Conservation (phyloP, 73 alveolate genomes). For the Paraurostyla sp. region DNA sequence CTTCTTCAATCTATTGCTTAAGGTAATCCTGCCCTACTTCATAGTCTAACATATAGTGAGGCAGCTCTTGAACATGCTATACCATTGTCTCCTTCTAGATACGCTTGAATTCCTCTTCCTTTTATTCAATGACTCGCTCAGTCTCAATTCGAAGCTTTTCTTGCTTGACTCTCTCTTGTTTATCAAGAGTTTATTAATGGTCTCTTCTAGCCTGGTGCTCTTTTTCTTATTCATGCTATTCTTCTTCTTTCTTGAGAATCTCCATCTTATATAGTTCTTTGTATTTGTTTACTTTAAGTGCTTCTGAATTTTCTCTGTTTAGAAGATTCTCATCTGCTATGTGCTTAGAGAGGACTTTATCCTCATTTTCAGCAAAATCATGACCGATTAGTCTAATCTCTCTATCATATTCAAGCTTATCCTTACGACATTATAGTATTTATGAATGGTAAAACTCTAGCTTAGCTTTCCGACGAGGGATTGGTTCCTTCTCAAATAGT, state of each 20-base stretch:
- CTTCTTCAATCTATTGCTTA: constrained; percentile 6
- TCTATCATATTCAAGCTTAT: constrained; percentile 28
- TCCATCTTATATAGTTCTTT: constrained; percentile 49
- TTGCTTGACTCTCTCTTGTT: neutral
- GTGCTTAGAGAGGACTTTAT: neutral
- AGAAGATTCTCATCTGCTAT: constrained; percentile 8
- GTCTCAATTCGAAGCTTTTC: constrained; percentile 23
- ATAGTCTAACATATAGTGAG: neutral
- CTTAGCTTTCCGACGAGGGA: neutral
- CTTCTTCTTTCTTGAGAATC: constrained; percentile 10
- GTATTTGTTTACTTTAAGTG: neutral
- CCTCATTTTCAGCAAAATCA: neutral
- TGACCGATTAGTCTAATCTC: constrained; percentile 10
- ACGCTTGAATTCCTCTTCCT: constrained; percentile 5
- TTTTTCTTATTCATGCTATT: neutral
- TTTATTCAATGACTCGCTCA: neutral
- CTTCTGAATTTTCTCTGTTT: neutral
- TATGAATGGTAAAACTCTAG: neutral
- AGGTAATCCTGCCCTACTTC: neutral
- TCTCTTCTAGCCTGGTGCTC: neutral
- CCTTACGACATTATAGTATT: neutral
- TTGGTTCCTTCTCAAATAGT: constrained; percentile 4
- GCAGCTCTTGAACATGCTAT: neutral
- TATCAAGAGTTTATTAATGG: neutral
- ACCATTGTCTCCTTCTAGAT: neutral